Conservation (phyloP, 2,329 filamentous ascomycete species). For the Pestalotiopsis sp. region DNA sequence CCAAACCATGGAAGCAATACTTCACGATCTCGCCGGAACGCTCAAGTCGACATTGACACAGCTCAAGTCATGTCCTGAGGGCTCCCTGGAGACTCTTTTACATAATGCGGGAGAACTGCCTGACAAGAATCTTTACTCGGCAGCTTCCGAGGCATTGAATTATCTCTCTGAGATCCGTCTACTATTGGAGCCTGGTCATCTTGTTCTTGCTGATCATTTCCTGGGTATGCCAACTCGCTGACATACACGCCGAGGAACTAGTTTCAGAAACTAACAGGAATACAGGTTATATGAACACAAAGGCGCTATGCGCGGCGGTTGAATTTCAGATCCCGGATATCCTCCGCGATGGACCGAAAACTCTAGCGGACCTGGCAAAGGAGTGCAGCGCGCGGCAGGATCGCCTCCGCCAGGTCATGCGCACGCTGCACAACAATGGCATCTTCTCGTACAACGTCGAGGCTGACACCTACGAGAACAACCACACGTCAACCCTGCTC, state of each 20-base stretch:
- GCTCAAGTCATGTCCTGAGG: too few species aligned
- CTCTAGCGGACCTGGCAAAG: conserved; percentile 21
- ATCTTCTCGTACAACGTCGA: conserved; percentile 36
- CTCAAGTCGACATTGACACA: too few species aligned
- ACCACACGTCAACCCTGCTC: conserved; percentile 35
- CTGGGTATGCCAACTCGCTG: neutral
- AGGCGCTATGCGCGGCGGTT: conserved; percentile 33
- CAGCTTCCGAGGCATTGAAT: too few species aligned
- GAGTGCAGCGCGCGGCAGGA: conserved; percentile 21
- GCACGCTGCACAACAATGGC: conserved; percentile 33
- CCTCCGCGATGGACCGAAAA: conserved; percentile 24
- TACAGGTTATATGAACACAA: conserved; percentile 28
- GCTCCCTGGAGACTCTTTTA: too few species aligned
- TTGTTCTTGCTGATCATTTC: neutral
- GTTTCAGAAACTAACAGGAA: neutral
- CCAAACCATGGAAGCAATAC: too few species aligned
- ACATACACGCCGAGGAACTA: neutral
- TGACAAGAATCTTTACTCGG: too few species aligned
- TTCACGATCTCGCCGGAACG: too few species aligned
- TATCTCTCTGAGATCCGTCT: too few species aligned
- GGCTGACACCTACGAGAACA: conserved; percentile 36
- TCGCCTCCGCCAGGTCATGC: conserved; percentile 35
- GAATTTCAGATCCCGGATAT: conserved; percentile 32
- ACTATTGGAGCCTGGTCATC: too few species aligned
- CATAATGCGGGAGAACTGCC: too few species aligned